Conservation (phyloP, 208 protist genomes). For the Kentomonas sorsogonicus region DNA sequence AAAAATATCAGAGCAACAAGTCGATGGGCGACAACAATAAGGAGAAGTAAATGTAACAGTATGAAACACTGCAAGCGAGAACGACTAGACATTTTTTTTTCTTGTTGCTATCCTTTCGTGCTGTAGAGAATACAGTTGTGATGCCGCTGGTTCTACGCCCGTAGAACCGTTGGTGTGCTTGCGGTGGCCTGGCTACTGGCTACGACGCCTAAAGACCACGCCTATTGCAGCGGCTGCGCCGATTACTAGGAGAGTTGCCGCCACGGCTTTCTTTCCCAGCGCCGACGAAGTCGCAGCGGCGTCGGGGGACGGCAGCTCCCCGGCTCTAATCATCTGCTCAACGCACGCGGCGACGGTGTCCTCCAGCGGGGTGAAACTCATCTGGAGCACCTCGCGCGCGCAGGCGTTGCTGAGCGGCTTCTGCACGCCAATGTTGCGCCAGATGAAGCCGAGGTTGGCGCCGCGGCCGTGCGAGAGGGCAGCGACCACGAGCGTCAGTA, state of each 20-base stretch:
- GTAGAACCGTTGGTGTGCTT: no score
- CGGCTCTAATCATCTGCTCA: conserved; percentile 54
- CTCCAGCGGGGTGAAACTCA: conserved; percentile 73
- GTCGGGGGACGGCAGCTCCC: conserved; percentile 26
- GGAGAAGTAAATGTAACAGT: not conserved
- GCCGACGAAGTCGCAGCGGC: conserved; percentile 10
- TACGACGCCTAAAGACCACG: no score
- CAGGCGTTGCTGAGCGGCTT: conserved; percentile 63
- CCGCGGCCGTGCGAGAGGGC: conserved; percentile 26
- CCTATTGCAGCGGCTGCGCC: no score
- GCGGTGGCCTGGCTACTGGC: no score
- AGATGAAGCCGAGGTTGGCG: conserved; percentile 72
- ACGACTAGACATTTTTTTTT: no score
- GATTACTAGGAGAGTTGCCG: no score
- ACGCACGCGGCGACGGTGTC: conserved; percentile 69
- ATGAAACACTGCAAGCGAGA: no score
- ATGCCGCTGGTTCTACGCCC: no score
- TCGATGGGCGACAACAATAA: not conserved
- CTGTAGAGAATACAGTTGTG: no score
- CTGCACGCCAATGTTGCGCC: conserved; percentile 76
- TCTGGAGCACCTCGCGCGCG: conserved; percentile 44
- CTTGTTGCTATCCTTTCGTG: no score
- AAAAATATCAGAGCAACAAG: conserved; percentile 3
- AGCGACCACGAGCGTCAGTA: conserved; percentile 59
- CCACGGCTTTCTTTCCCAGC: not conserved